Evolutionary conservation across 1,284 basidiomycete species (phyloP).

Genomic region (Sanguinoderma infundibulare): DNA sequence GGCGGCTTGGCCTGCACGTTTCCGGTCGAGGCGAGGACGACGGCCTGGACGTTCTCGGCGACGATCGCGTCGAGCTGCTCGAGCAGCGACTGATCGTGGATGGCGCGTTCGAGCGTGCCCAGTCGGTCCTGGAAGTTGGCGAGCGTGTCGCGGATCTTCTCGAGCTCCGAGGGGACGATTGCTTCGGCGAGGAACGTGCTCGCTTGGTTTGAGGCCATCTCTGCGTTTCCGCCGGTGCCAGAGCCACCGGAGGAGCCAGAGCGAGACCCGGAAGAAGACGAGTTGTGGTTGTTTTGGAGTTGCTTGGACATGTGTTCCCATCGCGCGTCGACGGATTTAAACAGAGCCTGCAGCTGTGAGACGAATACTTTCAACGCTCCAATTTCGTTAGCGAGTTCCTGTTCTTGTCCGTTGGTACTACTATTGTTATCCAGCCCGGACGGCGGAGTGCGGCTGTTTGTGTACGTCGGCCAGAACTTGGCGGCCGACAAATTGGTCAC

Average conservation of each 20-base stretch:
- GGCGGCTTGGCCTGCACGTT: slow-evolving; percentile 17
- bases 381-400: slow-evolving; percentile 11
- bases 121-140: slow-evolving; percentile 20
- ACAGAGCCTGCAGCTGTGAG: slow-evolving; percentile 14
- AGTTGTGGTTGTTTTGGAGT: slow-evolving; percentile 11
- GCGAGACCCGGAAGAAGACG: background rate
- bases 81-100: slow-evolving; percentile 10
- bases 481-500: slow-evolving; percentile 14
- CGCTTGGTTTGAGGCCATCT: slow-evolving; percentile 8
- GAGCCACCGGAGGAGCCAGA: background rate
- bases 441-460: slow-evolving; percentile 5
- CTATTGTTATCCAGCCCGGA: slow-evolving; percentile 1
- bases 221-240: background rate
- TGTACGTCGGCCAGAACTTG: slow-evolving; percentile 21
- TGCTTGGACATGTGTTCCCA: slow-evolving; percentile 20
- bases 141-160: slow-evolving; percentile 19
- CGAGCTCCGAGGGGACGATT: slow-evolving; percentile 22
- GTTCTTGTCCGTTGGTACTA: background rate
- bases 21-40: slow-evolving; percentile 19
- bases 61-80: slow-evolving; percentile 23
- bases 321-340: slow-evolving; percentile 14
- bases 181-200: slow-evolving; percentile 22
- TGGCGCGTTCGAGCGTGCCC: slow-evolving; percentile 9
- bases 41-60: slow-evolving; percentile 20
- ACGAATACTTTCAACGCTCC: slow-evolving; percentile 15